Evolutionary conservation across 139 green algal genomes (phyloP).

Genomic region (Picochlorum sp.): DNA sequence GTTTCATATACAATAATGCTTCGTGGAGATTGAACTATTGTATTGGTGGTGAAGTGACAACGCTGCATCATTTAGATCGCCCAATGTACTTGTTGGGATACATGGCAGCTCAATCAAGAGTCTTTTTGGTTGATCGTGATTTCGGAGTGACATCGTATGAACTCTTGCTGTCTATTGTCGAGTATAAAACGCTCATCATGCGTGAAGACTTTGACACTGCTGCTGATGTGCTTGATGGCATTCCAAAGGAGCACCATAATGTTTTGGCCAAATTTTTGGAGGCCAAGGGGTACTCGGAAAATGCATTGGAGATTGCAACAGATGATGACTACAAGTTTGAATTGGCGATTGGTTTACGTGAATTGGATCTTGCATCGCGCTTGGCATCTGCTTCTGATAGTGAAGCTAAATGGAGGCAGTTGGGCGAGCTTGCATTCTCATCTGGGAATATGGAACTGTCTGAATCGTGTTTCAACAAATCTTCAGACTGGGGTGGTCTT

Average conservation of each 20-base stretch:
- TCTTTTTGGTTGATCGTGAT: constrained; percentile 94
- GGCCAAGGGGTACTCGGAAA: constrained; percentile 60
- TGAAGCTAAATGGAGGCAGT: constrained; percentile 88
- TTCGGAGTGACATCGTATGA: constrained; percentile 77
- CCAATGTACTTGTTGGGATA: constrained; percentile 98
- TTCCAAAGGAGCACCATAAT: constrained; percentile 61
- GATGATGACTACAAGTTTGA: constrained; percentile 93
- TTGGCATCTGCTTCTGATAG: constrained; percentile 70
- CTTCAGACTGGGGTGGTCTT: constrained; percentile 75
- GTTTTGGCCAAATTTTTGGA: constrained; percentile 91
- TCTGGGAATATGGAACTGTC: constrained; percentile 54
- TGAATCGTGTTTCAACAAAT: constrained; percentile 57
- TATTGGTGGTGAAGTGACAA: constrained; percentile 95
- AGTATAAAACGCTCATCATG: constrained; percentile 91
- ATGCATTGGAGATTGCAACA: constrained; percentile 84
- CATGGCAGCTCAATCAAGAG: constrained; percentile 73
- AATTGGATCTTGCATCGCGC: constrained; percentile 65
- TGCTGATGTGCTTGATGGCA: constrained; percentile 46
- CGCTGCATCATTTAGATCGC: constrained; percentile 91
- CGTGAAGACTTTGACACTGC: constrained; percentile 68
- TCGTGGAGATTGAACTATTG: constrained; percentile 96
- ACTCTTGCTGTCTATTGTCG: constrained; percentile 88
- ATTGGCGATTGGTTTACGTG: constrained; percentile 76
- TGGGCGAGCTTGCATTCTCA: constrained; percentile 80
- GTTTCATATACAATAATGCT: constrained; percentile 97